phyloP scores from a whole-genome alignment of 192 early-diverging fungal genomes.

The Backusella parvicylindrica region DNA sequence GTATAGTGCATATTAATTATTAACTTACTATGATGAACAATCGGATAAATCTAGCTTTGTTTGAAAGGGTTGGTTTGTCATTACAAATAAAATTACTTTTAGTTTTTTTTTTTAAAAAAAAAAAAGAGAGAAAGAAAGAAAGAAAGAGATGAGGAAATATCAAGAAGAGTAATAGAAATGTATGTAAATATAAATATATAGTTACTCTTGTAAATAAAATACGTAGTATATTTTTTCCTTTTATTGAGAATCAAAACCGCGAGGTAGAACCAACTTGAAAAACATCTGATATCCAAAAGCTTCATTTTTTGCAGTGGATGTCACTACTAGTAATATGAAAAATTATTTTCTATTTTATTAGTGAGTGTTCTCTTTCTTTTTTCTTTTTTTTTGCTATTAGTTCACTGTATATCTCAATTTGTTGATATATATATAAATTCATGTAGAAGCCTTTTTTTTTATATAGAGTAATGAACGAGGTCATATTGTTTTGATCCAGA shows the following conservation, averaged over 20 bases:
- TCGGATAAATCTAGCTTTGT: constrained; percentile 15
- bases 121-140: not conserved
- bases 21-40: constrained; percentile 6
- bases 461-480: no score
- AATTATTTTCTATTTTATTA: not conserved
- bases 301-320: not conserved
- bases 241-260: not conserved
- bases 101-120: not conserved
- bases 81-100: not conserved
- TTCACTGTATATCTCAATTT: not conserved
- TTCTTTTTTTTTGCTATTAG: not conserved
- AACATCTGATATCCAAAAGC: not conserved
- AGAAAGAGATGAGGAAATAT: not conserved
- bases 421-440: not conserved
- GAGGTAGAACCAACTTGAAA: not conserved
- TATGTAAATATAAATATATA: not conserved
- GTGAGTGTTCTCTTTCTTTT: not conserved
- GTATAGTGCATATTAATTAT: not conserved
- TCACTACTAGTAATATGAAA: not conserved
- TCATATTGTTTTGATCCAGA: no score
- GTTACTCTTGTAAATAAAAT: not conserved
- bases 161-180: not conserved
- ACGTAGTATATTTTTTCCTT: not conserved
- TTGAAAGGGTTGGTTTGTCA: not conserved
- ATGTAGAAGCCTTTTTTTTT: not conserved